Evolutionary conservation across 106 monocot species (phyloP).

Genomic region (Alisma plantagoaquatica): DNA sequence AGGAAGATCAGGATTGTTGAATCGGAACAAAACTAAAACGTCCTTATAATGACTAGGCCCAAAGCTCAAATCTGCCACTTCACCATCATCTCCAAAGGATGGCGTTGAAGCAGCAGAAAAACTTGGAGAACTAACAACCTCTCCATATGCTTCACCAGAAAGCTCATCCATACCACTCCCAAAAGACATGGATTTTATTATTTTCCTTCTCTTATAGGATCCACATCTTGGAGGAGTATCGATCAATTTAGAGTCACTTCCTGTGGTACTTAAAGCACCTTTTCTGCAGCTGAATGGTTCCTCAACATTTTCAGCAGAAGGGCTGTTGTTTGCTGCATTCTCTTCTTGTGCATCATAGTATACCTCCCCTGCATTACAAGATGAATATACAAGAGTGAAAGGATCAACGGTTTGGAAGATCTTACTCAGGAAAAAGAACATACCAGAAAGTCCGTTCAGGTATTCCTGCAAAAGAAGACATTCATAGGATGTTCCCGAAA

Average conservation of each 20-base stretch:
- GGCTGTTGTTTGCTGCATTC: slow-evolving; percentile 15
- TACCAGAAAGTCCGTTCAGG: slow-evolving; percentile 36
- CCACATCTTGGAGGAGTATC: slow-evolving; percentile 43
- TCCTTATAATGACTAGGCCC: slow-evolving; percentile 61
- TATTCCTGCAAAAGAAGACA: slow-evolving; percentile 41
- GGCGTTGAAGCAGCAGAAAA: slow-evolving; percentile 26
- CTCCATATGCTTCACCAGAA: slow-evolving; percentile 26
- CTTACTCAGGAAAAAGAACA: too few species aligned
- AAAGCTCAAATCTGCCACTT: slow-evolving; percentile 13
- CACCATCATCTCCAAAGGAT: slow-evolving; percentile 26
- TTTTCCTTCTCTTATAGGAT: slow-evolving; percentile 81
- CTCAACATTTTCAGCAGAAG: too few species aligned
- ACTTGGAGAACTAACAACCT: slow-evolving; percentile 37
- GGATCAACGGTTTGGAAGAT: too few species aligned
- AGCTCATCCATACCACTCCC: slow-evolving; percentile 20
- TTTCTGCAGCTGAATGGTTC: too few species aligned
- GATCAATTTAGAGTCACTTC: too few species aligned
- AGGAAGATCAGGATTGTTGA: slow-evolving; percentile 82
- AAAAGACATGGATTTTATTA: slow-evolving; percentile 21
- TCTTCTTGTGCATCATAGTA: slow-evolving; percentile 79
- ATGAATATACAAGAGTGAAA: slow-evolving; percentile 1
- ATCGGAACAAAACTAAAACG: slow-evolving; percentile 68
- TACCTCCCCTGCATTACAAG: slow-evolving; percentile 50
- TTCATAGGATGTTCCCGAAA: slow-evolving; percentile 48
- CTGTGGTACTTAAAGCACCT: too few species aligned